phyloP scores from a whole-genome alignment of 2,329 filamentous ascomycete genomes.

The Penicillium sp. region DNA sequence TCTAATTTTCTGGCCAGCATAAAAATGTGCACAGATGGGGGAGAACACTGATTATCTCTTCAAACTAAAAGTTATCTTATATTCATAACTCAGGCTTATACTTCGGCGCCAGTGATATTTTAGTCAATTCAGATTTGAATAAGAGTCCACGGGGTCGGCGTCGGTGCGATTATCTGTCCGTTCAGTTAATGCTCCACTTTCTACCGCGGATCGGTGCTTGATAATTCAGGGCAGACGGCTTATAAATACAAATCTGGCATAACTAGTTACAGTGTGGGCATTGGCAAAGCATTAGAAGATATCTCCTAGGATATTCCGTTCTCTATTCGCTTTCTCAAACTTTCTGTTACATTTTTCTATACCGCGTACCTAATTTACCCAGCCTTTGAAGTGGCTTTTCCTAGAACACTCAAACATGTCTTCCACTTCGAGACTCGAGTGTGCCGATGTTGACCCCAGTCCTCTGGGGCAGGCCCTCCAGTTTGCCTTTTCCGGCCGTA shows the following conservation, averaged over 20 bases:
- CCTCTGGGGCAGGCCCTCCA: slow-evolving; percentile 29
- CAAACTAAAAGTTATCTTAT: background rate
- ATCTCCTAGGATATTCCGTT: background rate
- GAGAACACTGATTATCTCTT: background rate
- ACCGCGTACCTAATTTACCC: background rate
- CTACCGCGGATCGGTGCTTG: background rate
- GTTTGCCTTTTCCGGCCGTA: slow-evolving; percentile 54
- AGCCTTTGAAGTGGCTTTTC: background rate
- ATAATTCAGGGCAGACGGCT: background rate
- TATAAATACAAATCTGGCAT: background rate
- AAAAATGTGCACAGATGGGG: background rate
- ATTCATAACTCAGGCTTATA: background rate
- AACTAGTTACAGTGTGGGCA: background rate
- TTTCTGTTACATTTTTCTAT: too few species aligned
- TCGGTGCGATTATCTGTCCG: background rate
- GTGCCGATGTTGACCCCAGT: background rate
- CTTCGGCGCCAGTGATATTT: background rate
- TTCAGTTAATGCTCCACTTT: background rate
- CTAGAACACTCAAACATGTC: background rate
- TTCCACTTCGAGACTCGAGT: background rate
- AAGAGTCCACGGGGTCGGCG: background rate
- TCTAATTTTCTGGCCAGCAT: background rate
- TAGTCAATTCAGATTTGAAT: background rate
- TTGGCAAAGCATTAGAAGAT: background rate
- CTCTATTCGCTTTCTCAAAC: too few species aligned